These are phyloP conservation scores for Cicer judaicum DNA, from an alignment of 306 rosid species.

Conservation along the genomic window DNA sequence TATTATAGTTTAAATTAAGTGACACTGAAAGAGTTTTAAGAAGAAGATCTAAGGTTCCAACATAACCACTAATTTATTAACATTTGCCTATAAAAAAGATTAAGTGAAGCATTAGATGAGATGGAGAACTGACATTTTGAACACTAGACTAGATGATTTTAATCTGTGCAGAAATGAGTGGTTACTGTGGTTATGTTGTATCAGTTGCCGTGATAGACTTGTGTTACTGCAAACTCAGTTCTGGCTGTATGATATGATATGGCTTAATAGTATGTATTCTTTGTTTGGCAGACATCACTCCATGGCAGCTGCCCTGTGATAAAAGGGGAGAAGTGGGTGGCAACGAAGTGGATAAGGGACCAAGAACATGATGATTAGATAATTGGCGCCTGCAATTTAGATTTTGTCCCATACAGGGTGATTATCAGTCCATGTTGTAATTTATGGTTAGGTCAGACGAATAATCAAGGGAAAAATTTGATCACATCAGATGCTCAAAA, in stretches of 20 bases:
- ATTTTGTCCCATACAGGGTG: conserved; percentile 7
- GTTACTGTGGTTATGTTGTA: not conserved
- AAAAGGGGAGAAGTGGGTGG: conserved; percentile 91
- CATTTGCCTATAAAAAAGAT: too few species aligned
- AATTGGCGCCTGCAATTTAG: not conserved
- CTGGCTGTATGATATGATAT: conserved; percentile 30
- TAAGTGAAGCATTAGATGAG: too few species aligned
- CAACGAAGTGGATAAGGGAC: conserved; percentile 92
- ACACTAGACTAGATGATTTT: not conserved
- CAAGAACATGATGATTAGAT: conserved; percentile 54
- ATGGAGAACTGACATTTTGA: not conserved
- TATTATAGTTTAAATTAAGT: too few species aligned
- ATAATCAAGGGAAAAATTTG: conserved; percentile 26
- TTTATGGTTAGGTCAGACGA: conserved; percentile 38
- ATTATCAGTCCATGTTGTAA: conserved; percentile 19
- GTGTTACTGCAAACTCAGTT: conserved; percentile 27
- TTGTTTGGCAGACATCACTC: conserved; percentile 72
- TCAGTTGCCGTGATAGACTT: not conserved
- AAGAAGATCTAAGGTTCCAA: too few species aligned
- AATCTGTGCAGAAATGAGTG: not conserved
- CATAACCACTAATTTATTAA: too few species aligned
- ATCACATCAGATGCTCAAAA: conserved; percentile 34
- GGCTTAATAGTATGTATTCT: conserved; percentile 26
- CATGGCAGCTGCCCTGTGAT: conserved; percentile 95
- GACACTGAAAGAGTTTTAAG: too few species aligned